These are phyloP conservation scores for Ceratocystis smalleyi DNA, from an alignment of 2,329 filamentous ascomycete species.

Conservation along the genomic window DNA sequence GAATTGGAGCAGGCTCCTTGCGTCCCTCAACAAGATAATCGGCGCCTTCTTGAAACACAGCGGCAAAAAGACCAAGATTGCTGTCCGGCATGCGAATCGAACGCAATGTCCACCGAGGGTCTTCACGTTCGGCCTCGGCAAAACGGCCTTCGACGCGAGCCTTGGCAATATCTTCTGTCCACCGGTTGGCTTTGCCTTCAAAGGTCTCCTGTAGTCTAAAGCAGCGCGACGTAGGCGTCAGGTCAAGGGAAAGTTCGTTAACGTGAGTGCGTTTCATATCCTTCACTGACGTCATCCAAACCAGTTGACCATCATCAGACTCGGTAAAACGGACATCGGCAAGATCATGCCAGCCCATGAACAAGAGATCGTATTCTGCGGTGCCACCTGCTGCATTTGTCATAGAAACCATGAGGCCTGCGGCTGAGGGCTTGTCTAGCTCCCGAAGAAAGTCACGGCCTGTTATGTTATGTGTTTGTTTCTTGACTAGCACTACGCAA, in stretches of 20 bases:
- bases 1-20: conserved; percentile 51
- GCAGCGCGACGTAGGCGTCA: conserved; percentile 39
- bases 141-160: conserved; percentile 77
- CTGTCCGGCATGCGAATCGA: conserved; percentile 48
- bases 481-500: conserved; percentile 60
- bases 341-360: conserved; percentile 56
- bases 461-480: conserved; percentile 45
- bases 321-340: conserved; percentile 59
- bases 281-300: conserved; percentile 53
- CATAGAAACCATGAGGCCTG: conserved; percentile 46
- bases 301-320: conserved; percentile 44
- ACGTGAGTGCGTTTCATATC: conserved; percentile 38
- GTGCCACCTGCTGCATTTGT: conserved; percentile 46
- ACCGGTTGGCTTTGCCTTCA: conserved; percentile 59
- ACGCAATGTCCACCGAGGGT: conserved; percentile 64
- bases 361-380: conserved; percentile 54
- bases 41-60: conserved; percentile 56
- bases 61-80: conserved; percentile 44
- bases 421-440: conserved; percentile 62
- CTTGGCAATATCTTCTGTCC: conserved; percentile 74
- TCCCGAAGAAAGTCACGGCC: conserved; percentile 70
- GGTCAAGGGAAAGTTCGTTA: neutral
- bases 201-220: conserved; percentile 61
- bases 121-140: conserved; percentile 66
- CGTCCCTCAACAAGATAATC: conserved; percentile 47